Percentiles rank a stretch among this genome's conserved stretches.
phyloP scores from a whole-genome alignment of 768 basidiomycete genomes.

The Termitomyces titanicus region DNA sequence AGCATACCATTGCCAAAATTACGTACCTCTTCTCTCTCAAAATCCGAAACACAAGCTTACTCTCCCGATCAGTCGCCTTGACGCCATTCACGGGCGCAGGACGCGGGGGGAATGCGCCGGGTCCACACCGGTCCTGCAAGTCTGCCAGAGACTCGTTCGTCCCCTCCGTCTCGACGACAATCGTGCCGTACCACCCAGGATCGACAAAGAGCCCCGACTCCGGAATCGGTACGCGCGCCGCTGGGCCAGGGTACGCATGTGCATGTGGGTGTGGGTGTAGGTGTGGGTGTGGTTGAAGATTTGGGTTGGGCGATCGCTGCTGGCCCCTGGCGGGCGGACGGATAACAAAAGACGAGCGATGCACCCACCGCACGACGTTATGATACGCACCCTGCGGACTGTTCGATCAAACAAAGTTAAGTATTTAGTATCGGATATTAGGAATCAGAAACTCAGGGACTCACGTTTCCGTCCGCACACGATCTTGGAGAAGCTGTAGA shows the following conservation, averaged over 20 bases:
- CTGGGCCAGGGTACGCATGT: slow-evolving; percentile 17
- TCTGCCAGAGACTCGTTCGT: slow-evolving; percentile 83
- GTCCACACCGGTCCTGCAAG: slow-evolving; percentile 69
- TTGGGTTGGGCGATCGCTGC: slow-evolving; percentile 28
- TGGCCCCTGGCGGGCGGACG: slow-evolving; percentile 39
- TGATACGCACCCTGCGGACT: slow-evolving; percentile 80
- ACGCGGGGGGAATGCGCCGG: slow-evolving; percentile 61
- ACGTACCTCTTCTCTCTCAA: slow-evolving; percentile 75
- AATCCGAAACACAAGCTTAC: slow-evolving; percentile 63
- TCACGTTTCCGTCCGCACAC: slow-evolving; percentile 77
- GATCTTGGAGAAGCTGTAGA: slow-evolving; percentile 73
- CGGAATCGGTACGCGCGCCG: slow-evolving; percentile 47
- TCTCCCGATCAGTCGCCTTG: slow-evolving; percentile 33
- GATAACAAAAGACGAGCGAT: slow-evolving; percentile 74
- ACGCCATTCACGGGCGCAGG: slow-evolving; percentile 36
- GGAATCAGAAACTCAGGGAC: slow-evolving; percentile 24
- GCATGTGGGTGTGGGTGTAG: too few relatives aligned
- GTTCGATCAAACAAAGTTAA: background rate
- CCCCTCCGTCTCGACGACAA: slow-evolving; percentile 83
- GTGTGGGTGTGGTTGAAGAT: too few relatives aligned
- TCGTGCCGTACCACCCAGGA: slow-evolving; percentile 77
- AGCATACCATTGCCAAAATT: too few relatives aligned
- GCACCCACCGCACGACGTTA: slow-evolving; percentile 83
- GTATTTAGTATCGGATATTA: slow-evolving; percentile 3
- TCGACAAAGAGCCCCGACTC: slow-evolving; percentile 60